Evolutionary conservation across 2,329 filamentous ascomycete genomes (phyloP), one percentile per base, ranked within the genome.

Genomic region (Graphilbum sp.): DNA sequence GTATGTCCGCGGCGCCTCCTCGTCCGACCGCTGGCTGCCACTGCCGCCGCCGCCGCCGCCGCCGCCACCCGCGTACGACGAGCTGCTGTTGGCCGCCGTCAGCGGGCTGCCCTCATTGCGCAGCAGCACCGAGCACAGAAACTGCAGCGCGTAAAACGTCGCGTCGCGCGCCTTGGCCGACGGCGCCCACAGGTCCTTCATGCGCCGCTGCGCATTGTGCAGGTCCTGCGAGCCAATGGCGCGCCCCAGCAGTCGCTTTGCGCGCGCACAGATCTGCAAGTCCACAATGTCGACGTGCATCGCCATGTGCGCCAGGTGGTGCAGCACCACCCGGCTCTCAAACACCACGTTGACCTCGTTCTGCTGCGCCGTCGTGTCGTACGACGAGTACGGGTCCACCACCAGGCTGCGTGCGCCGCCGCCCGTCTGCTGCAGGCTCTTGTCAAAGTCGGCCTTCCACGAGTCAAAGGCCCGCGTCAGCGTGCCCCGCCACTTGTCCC

Each of bases 261-360:
- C 85, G 9, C 87, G 78, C 5, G 88, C 90, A 55, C 90, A 95
- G 46, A 96, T 92, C 58, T 96, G 88, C 50, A 86, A 88, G 55
- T 96, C 88, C n/a, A 93, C 83, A 38, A 96, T 85, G 52, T 96
- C 88, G 19, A 93, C 86, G 52, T 96, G 86, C 71, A 94, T 94
- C 3, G 86, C 85, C 84, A 98, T 95, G 56, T 96, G 90, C 0
- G 90, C 90, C 12, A 98, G 65, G 50, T 93, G 85, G 52, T 96
- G 87, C 33, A 96, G 64, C 21, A 94, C 88, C 3, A 81, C 92
- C 17, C 85, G 75, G 45, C 80, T 86, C 54, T 95, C 85, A 49
- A 90, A 88, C 23, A 92, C 77, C 13, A 71, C 60, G 40, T 67
- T 72, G 37, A 63, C 59, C 42, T 74, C 67, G 48, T 78, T 78